A percentile compares a stretch with the other conserved stretches of the same genome.
phyloP scores from a whole-genome alignment of 129 eudicot genomes.

The Smallanthus sonchifolius region DNA sequence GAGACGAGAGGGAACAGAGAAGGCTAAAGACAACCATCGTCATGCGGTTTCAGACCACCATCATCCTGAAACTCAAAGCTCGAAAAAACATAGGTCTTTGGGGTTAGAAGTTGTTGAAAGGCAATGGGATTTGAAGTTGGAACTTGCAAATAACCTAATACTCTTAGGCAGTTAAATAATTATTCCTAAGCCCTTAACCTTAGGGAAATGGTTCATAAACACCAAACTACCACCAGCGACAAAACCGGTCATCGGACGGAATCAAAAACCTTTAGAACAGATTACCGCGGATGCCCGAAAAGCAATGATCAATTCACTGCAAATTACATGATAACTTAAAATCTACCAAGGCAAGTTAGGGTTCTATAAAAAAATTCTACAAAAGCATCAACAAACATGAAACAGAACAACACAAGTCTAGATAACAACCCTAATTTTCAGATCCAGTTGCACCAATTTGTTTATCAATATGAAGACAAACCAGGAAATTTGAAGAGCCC shows the following conservation, averaged over 20 bases:
- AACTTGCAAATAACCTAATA: not conserved
- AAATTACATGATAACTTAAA: conserved; percentile 8
- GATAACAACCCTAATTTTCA: conserved; percentile 4
- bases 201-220: too few species aligned
- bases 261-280: not conserved
- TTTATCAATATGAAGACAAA: not conserved
- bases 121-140: too few species aligned
- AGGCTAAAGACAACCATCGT: too few species aligned
- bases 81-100: too few species aligned
- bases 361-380: conserved; percentile 18
- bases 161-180: too few species aligned
- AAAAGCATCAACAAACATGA: conserved; percentile 4
- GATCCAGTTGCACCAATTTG: not conserved
- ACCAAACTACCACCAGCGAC: too few species aligned
- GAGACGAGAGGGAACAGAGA: too few species aligned
- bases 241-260: too few species aligned
- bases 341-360: conserved; percentile 23
- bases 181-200: too few species aligned
- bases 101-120: too few species aligned
- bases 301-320: conserved; percentile 5
- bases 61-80: too few species aligned
- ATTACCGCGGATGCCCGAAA: not conserved
- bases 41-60: too few species aligned
- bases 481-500: not conserved
- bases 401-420: conserved; percentile 8